These are phyloP conservation scores for Tulasnella sp. DNA, from an alignment of 768 basidiomycete genomes.

Conservation along the genomic window DNA sequence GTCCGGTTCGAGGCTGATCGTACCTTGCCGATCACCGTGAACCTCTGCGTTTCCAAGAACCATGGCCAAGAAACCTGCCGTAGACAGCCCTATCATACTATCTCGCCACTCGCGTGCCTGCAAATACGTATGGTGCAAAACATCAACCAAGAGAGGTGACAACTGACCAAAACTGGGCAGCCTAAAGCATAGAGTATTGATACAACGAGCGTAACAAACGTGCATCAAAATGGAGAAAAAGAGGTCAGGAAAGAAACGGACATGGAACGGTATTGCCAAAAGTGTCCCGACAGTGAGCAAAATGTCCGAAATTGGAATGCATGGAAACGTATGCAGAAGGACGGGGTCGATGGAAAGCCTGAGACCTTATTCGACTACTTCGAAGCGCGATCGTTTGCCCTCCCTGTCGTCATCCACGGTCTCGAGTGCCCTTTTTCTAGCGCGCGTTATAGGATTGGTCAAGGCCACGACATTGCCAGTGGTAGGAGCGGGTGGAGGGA, in stretches of 20 bases:
- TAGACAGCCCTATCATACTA: conserved; percentile 26
- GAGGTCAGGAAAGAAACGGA: not conserved
- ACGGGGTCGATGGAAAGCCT: not conserved
- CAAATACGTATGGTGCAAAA: no score
- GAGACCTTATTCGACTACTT: conserved; percentile 49
- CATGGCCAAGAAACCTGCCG: not conserved
- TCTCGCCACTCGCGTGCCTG: not conserved
- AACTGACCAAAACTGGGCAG: no score
- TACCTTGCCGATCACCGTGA: not conserved
- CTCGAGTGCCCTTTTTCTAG: conserved; percentile 37
- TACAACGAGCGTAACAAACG: no score
- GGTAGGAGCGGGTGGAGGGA: conserved; percentile 32
- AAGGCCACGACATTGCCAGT: conserved; percentile 24
- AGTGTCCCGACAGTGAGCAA: not conserved
- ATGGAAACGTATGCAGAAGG: not conserved
- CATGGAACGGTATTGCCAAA: not conserved
- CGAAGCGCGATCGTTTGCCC: conserved; percentile 58
- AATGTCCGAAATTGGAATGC: not conserved
- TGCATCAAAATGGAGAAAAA: no score
- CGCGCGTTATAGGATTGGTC: no score
- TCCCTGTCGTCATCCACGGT: conserved; percentile 44
- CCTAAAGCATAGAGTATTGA: no score
- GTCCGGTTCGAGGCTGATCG: not conserved
- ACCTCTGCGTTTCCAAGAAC: not conserved
- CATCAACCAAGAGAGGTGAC: no score